Conservation (phyloP, 2,329 filamentous ascomycete species). For the Phialophora verrucosa region DNA sequence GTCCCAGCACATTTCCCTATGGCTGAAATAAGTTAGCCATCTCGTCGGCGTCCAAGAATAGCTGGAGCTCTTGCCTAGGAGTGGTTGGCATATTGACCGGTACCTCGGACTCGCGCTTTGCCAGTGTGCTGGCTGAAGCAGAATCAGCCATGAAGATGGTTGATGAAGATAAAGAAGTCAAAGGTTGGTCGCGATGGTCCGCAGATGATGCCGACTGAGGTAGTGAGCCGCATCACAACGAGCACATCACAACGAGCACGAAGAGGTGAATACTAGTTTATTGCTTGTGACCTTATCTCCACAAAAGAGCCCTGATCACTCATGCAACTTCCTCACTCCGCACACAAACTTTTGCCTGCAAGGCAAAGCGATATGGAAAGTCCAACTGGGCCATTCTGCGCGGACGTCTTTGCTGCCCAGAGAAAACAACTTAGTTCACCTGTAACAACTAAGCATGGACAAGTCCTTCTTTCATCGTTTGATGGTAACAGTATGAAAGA, state of each 20-base stretch:
- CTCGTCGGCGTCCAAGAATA: background rate
- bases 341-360: background rate
- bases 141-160: background rate
- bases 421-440: background rate
- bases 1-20: constrained; percentile 1
- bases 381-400: background rate
- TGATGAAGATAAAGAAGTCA: background rate
- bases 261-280: background rate
- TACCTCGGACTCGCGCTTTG: background rate
- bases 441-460: background rate
- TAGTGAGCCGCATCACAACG: background rate
- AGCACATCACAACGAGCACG: background rate
- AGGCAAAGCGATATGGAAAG: background rate
- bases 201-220: background rate
- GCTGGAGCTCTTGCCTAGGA: background rate
- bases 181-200: background rate
- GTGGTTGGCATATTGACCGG: background rate
- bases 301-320: background rate
- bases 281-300: background rate
- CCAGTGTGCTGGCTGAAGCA: background rate
- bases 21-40: background rate
- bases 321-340: background rate
- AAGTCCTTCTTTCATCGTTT: background rate
- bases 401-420: background rate
- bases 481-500: background rate